Evolutionary conservation across 2,329 filamentous ascomycete genomes (phyloP).

Genomic region (Ophiostoma populinum): DNA sequence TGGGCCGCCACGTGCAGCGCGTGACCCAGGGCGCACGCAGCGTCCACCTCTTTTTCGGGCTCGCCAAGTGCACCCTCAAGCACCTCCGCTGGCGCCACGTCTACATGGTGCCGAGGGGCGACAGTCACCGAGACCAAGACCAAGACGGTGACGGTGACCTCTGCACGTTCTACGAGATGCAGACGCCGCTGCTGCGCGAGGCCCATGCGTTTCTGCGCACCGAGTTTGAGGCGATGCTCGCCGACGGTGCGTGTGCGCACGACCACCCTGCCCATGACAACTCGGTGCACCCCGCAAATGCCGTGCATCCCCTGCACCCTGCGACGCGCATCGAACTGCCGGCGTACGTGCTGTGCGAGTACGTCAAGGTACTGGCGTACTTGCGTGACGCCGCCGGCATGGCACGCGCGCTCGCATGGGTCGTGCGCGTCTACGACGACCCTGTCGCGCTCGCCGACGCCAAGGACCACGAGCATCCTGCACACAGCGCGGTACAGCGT

Average conservation of each 20-base stretch:
- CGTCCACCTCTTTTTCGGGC: constrained; percentile 17
- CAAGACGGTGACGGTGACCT: too few relatives aligned
- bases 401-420: constrained; percentile 39
- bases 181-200: constrained; percentile 7
- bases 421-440: constrained; percentile 28
- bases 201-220: constrained; percentile 10
- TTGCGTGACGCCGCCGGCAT: constrained; percentile 43
- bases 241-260: too few relatives aligned
- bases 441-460: constrained; percentile 19
- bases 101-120: too few relatives aligned
- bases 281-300: too few relatives aligned
- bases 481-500: constrained; percentile 16
- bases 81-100: too few relatives aligned
- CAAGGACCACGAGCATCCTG: constrained; percentile 19
- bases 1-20: constrained; percentile 16
- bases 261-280: too few relatives aligned
- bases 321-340: constrained; percentile 24
- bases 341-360: constrained; percentile 34
- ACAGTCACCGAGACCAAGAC: too few relatives aligned
- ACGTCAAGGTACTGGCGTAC: constrained; percentile 45
- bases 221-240: constrained; percentile 13
- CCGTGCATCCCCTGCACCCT: constrained; percentile 2
- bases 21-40: constrained; percentile 14
- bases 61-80: too few relatives aligned
- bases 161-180: too few relatives aligned